phyloP scores from a whole-genome alignment of 2,329 filamentous ascomycete species.

The Fusarium sororula region DNA sequence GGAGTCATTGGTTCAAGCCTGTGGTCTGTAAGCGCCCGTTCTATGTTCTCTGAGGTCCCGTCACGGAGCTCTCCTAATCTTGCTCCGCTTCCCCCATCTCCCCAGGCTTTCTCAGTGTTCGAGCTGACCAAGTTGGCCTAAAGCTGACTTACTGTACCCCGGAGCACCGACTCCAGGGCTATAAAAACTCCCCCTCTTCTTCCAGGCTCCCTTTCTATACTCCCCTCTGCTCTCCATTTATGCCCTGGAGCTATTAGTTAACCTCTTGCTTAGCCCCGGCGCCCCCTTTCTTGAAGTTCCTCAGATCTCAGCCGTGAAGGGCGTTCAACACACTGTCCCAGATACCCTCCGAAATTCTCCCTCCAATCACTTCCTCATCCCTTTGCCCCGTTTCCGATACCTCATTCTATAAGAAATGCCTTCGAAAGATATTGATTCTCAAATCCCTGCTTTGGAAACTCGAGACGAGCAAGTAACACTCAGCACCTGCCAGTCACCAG shows the following conservation, averaged over 20 bases:
- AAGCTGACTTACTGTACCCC: background rate
- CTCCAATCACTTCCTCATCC: background rate
- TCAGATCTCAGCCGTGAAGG: background rate
- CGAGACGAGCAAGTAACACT: background rate
- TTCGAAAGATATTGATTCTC: background rate
- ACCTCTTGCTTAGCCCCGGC: background rate
- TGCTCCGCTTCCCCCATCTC: background rate
- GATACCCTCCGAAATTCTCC: background rate
- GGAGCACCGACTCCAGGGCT: background rate
- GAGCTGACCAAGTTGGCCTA: background rate
- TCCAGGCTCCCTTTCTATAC: no score
- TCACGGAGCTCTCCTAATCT: background rate
- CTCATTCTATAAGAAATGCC: background rate
- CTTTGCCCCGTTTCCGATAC: accelerated
- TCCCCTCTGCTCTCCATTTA: no score
- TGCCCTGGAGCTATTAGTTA: background rate
- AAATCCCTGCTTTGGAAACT: accelerated
- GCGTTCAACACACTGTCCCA: background rate
- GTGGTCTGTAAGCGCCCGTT: background rate
- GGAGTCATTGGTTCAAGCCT: background rate
- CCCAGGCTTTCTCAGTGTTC: background rate
- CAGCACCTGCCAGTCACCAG: no score
- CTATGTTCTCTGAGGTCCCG: background rate
- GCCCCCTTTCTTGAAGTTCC: background rate
- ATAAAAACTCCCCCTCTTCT: background rate